Conservation (phyloP, 1,139 yeast species). For the Candida neerlandica region DNA sequence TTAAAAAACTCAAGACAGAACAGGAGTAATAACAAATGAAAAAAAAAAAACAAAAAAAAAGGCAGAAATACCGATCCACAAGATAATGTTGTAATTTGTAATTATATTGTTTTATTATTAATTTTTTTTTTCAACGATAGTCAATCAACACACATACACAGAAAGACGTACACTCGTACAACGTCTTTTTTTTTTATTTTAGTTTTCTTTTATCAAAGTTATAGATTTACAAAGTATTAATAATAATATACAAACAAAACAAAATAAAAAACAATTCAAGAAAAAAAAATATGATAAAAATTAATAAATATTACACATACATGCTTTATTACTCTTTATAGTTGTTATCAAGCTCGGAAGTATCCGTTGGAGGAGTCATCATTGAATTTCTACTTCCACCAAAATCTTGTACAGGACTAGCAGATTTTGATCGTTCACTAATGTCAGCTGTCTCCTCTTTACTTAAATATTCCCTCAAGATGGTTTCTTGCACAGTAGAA, state of each 20-base stretch:
- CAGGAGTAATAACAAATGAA: background rate
- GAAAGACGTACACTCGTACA: too few species aligned
- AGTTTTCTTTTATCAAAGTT: background rate
- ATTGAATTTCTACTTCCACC: background rate
- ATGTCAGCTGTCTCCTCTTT: slow-evolving; percentile 12
- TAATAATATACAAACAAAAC: slow-evolving; percentile 1
- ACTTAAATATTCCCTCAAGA: slow-evolving; percentile 30
- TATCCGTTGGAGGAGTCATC: slow-evolving; percentile 12
- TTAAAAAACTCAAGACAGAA: slow-evolving; percentile 2
- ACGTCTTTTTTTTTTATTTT: too few species aligned
- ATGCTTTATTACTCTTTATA: background rate
- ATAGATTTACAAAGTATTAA: slow-evolving; percentile 2
- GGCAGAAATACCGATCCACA: too few species aligned
- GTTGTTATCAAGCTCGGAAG: background rate
- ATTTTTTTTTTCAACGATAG: background rate
- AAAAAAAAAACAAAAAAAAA: too few species aligned
- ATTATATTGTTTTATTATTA: background rate
- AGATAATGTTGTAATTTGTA: background rate
- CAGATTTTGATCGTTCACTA: slow-evolving; percentile 10
- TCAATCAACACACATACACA: background rate
- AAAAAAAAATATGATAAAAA: background rate
- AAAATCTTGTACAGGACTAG: slow-evolving; percentile 6
- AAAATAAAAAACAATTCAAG: background rate
- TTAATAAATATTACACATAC: background rate
- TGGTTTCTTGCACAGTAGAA: slow-evolving; percentile 61